Conservation (phyloP, 116 monocot species). For the Zostera marina region DNA sequence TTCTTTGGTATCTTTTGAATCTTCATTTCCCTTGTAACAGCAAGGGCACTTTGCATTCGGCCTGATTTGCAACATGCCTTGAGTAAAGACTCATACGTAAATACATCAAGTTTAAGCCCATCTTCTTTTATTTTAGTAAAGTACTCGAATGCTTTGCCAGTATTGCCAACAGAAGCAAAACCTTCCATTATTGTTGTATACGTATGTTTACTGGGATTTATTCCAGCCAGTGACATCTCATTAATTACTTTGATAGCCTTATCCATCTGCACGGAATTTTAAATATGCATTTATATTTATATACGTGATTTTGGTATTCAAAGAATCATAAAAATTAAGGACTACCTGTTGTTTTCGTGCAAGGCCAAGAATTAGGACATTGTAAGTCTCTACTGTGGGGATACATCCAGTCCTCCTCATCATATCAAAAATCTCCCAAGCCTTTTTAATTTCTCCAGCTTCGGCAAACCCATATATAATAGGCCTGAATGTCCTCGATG, state of each 20-base stretch:
- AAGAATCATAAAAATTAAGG: conserved; percentile 1
- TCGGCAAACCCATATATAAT: conserved; percentile 75
- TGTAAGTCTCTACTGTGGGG: conserved; percentile 79
- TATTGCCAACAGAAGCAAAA: conserved; percentile 73
- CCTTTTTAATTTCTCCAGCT: conserved; percentile 59
- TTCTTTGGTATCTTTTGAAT: conserved; percentile 58
- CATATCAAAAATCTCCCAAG: conserved; percentile 57
- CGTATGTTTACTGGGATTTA: conserved; percentile 58
- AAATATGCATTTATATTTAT: not conserved
- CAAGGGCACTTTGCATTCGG: conserved; percentile 94
- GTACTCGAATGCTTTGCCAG: conserved; percentile 90
- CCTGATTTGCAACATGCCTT: conserved; percentile 98
- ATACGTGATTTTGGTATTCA: not conserved
- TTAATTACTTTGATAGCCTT: conserved; percentile 68
- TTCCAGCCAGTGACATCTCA: conserved; percentile 59
- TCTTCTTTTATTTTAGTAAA: conserved; percentile 87
- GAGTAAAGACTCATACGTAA: conserved; percentile 74
- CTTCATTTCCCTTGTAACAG: conserved; percentile 85
- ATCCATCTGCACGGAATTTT: conserved; percentile 38
- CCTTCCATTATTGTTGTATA: conserved; percentile 96
- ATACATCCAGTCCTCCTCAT: conserved; percentile 77
- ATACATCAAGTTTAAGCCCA: conserved; percentile 75
- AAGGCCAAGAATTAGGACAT: conserved; percentile 84
- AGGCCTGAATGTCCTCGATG: conserved; percentile 73
- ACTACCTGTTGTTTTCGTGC: conserved; percentile 57